Evolutionary conservation across 768 basidiomycete species (phyloP), one percentile per base, ranked within the genome.

Genomic region (Saitozyma sp.): DNA sequence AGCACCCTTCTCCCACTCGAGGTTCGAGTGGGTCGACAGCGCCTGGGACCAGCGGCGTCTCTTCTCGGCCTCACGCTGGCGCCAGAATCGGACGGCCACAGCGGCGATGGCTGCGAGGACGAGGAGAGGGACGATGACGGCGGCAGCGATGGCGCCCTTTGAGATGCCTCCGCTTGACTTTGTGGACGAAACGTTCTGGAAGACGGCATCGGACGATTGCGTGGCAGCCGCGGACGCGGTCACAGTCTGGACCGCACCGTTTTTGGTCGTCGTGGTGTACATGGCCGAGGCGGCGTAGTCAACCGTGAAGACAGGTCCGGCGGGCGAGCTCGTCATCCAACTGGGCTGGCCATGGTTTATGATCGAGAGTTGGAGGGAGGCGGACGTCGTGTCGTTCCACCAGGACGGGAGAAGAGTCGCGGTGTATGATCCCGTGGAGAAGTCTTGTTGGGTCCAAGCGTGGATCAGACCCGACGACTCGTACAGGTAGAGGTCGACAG

Each of bases 401-500:
- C 79, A 81, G 53, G 64, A 70, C 0, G 80, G 80, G n/a, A 69
- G 62, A 29, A 81, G 67, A 11, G 57, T 65, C 8, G 65, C 71
- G 13, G 66, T 64, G 59, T 70, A 72, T 56, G 64, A 29, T 14
- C 80, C 80, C 8, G 62, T 56, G 11, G 67, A 56, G 62, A 69
- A 77, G 50, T 58, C 59, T 37, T 78, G 70, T 48, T 61, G 64
- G 13, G 55, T 63, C 68, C 67, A 81, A n/a, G 60, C 68, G 42
- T 80, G 74, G 61, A 80, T 73, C 6, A 75, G 49, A 46, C 79
- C 77, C 58, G 58, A 49, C 8, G 68, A 61, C 9, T 70, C 71
- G 67, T 80, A 79, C 11, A 81, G 69, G 67, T 78, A 79, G 17
- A 81, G 67, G 60, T 79, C 78, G 61, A 80, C 68, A 43, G 61